Conservation (phyloP, 2,329 filamentous ascomycete species). For the Fusarium bulbicola region DNA sequence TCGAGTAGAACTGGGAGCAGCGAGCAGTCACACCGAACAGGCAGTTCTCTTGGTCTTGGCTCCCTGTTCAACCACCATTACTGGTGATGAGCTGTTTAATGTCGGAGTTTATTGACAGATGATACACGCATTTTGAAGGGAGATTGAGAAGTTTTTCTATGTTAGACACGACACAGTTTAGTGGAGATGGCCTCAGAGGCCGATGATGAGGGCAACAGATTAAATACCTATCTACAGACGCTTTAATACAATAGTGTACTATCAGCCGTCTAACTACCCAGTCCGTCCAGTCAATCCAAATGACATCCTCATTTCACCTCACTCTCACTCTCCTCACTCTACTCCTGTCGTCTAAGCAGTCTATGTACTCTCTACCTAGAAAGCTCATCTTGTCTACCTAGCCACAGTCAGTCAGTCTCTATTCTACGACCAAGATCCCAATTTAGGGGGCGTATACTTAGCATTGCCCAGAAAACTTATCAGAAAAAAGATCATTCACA, state of each 20-base stretch:
- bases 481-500: background rate
- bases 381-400: background rate
- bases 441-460: background rate
- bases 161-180: slow-evolving; percentile 28
- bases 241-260: slow-evolving; percentile 29
- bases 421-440: background rate
- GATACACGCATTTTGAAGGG: background rate
- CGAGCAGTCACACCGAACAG: background rate
- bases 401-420: background rate
- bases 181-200: slow-evolving; percentile 26
- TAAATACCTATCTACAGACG: slow-evolving; percentile 15
- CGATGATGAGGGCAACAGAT: slow-evolving; percentile 6
- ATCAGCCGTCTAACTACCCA: background rate
- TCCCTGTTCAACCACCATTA: background rate
- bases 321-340: too few species aligned
- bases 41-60: background rate
- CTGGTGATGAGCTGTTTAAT: background rate
- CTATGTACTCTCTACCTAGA: background rate
- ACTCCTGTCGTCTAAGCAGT: background rate
- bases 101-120: background rate
- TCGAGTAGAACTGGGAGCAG: background rate
- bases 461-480: background rate
- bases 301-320: background rate
- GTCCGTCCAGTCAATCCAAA: too few species aligned
- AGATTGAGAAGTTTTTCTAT: slow-evolving; percentile 21